Evolutionary conservation across 495 filamentous ascomycete genomes (phyloP).

Genomic region (Aspergillus egyptiacus): DNA sequence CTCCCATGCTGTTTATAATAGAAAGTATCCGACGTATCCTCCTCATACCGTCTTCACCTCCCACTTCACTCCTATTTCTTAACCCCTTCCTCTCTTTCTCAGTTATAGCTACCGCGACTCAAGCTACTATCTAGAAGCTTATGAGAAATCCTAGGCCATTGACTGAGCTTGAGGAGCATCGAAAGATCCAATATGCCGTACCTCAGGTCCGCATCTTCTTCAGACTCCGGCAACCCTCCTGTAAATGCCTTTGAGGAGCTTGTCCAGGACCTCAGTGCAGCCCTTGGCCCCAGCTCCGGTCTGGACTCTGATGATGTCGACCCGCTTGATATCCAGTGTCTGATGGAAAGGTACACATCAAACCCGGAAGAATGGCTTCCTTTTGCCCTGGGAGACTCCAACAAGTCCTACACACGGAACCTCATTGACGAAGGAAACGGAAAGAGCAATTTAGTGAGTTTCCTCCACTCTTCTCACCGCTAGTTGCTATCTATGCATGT

Average conservation of each 20-base stretch:
- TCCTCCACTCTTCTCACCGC: background rate
- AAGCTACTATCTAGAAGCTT: background rate
- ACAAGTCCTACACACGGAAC: constrained; percentile 74
- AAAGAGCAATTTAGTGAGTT: constrained; percentile 73
- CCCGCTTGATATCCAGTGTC: constrained; percentile 53
- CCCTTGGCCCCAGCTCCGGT: constrained; percentile 71
- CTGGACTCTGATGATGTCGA: constrained; percentile 75
- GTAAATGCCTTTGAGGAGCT: constrained; percentile 60
- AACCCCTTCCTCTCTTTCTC: background rate
- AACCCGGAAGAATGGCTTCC: constrained; percentile 60
- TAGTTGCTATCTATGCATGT: background rate
- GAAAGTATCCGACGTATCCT: background rate
- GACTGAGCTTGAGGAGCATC: background rate
- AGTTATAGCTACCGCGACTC: background rate
- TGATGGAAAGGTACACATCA: constrained; percentile 69
- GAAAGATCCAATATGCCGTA: constrained; percentile 30
- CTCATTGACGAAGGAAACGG: constrained; percentile 87
- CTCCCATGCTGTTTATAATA: background rate
- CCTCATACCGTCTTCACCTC: background rate
- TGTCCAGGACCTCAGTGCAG: constrained; percentile 62
- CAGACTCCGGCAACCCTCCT: constrained; percentile 6
- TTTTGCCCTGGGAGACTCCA: constrained; percentile 63
- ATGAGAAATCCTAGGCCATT: background rate
- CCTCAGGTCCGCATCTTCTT: constrained; percentile 14
- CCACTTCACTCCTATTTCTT: background rate